Evolutionary conservation across 164 flowering plant genomes (phyloP).

Genomic region (Euptelea pleiosperma): DNA sequence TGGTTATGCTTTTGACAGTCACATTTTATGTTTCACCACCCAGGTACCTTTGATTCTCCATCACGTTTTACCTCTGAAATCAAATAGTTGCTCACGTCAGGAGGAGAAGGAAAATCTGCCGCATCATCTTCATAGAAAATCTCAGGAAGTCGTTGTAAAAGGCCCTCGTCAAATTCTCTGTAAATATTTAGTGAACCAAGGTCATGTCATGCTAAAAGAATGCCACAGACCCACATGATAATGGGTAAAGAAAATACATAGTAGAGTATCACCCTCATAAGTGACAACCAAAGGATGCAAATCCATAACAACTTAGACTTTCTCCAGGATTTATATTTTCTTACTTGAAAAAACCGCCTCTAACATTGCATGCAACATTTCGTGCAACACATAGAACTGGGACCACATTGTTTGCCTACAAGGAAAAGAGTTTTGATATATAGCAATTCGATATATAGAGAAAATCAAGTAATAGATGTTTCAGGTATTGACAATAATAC

Average conservation of each 20-base stretch:
- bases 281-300: conserved; percentile 1
- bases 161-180: conserved; percentile 94
- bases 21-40: not conserved
- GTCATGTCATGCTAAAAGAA: not conserved
- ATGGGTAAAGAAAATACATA: not conserved
- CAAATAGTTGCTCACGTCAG: conserved; percentile 93
- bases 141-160: conserved; percentile 62
- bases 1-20: not conserved
- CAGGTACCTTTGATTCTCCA: not conserved
- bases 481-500: too few relatives aligned
- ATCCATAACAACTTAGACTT: too few relatives aligned
- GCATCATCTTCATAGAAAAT: conserved; percentile 74
- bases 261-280: not conserved
- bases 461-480: too few relatives aligned
- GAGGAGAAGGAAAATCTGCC: conserved; percentile 57
- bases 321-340: conserved; percentile 25
- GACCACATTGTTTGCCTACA: conserved; percentile 73
- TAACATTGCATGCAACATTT: conserved; percentile 98
- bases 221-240: conserved; percentile 2
- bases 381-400: conserved; percentile 95
- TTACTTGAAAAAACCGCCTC: conserved; percentile 98
- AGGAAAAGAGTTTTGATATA: conserved; percentile 12
- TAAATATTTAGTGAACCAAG: conserved; percentile 16
- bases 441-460: not conserved
- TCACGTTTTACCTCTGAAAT: conserved; percentile 68